These are phyloP conservation scores for Linum trigynum DNA, from an alignment of 345 rosid genomes.

Conservation along the genomic window DNA sequence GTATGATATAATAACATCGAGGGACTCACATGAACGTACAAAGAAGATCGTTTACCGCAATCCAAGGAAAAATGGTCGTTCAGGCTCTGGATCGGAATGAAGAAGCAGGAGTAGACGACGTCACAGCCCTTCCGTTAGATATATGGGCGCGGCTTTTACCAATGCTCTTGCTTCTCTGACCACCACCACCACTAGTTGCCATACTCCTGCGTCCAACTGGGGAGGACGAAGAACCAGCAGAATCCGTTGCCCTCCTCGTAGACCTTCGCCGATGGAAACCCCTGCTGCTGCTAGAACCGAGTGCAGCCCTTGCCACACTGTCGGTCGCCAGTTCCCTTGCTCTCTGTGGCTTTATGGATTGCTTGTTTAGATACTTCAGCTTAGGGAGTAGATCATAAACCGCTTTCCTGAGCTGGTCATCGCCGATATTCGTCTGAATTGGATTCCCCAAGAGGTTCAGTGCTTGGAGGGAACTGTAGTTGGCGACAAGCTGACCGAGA, in stretches of 20 bases:
- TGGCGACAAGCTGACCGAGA: slow-evolving; percentile 84
- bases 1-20: no score
- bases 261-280: slow-evolving; percentile 29
- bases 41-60: no score
- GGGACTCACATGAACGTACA: no score
- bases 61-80: no score
- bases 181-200: slow-evolving; percentile 3
- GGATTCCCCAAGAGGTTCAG: slow-evolving; percentile 80
- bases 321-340: slow-evolving; percentile 63
- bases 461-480: slow-evolving; percentile 71
- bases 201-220: slow-evolving; percentile 21
- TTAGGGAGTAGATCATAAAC: slow-evolving; percentile 70
- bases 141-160: slow-evolving; percentile 31
- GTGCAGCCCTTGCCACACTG: slow-evolving; percentile 71
- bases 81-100: slow-evolving; percentile 8
- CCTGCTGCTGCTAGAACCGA: slow-evolving; percentile 34
- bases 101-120: slow-evolving; percentile 21
- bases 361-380: slow-evolving; percentile 77
- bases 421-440: slow-evolving; percentile 58
- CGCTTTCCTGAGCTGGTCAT: slow-evolving; percentile 72
- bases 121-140: slow-evolving; percentile 11
- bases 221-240: slow-evolving; percentile 19
- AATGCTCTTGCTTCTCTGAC: slow-evolving; percentile 25
- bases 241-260: slow-evolving; percentile 22
- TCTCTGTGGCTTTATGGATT: slow-evolving; percentile 58